Base-by-base conservation (phyloP, 2,329 filamentous ascomycete genomes). In the Ophiognomonia clavigignenti-juglandacearum region DNA sequence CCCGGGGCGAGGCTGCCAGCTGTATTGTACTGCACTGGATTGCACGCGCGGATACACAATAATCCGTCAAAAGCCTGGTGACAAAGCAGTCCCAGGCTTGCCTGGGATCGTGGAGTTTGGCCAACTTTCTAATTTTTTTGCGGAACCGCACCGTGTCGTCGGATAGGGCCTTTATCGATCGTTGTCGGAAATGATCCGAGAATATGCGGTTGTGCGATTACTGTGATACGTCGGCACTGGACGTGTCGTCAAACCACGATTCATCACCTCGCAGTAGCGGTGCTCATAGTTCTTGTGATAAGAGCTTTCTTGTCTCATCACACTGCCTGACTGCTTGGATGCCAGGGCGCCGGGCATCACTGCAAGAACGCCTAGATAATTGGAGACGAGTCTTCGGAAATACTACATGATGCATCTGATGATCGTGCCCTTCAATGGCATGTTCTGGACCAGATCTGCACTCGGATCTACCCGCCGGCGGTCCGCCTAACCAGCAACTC, bases 381-480 rank as follows among this genome's bases (percentile, higher is more conserved):
- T 40, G 46, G 19, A 48, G 39, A 22, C 6, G 46, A 42, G 46
- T 38, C 49, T 42, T 49, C 46, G 45, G 45, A 40, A 45, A 22
- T 43, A 29, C 43, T 27, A 6, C 43, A 35, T 40, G 39, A 46
- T 42, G 39, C 49, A 49, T 46, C 50, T 49, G 46, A 37, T 40
- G 39, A 42, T 39, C 46, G 46, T 49, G 42, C 20, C 36, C n/a
- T n/a, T n/a, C n/a, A 36, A 31, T 52, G 50, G 42, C 50, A 40
- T 52, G 50, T 39, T 49, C 26, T 16, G 18, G 24, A n/a, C 31
- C 20, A 22, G 39, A 31, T 32, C n/a, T n/a, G n/a, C n/a, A 18
- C 34, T 29, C 50, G 50, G 50, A 52, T 52, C 50, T 49, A 49
- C 46, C 46, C 50, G 50, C n/a, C 31, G 16, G 41, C n/a, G 38